These are phyloP conservation scores for Mycena capillaripes DNA, from an alignment of 768 basidiomycete genomes.

Conservation along the genomic window DNA sequence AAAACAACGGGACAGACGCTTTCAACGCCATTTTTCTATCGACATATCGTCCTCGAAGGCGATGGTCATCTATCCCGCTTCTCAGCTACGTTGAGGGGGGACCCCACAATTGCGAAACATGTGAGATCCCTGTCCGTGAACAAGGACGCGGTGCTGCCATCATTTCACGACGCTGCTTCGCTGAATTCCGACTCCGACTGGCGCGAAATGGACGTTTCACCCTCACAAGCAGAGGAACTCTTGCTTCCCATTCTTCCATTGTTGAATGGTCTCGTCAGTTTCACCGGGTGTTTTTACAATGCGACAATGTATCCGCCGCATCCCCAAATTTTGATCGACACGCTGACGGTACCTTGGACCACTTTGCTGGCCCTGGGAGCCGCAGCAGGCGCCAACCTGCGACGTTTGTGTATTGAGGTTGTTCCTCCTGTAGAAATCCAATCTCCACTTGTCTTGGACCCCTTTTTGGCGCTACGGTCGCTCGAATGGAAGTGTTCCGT, in stretches of 20 bases:
- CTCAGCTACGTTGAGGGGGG: not conserved
- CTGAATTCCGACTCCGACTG: not conserved
- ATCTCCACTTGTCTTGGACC: not conserved
- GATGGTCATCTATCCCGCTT: not conserved
- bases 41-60: not conserved
- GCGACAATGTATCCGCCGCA: not conserved
- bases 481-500: constrained; percentile 24
- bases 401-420: constrained; percentile 1
- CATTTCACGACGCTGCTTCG: not conserved
- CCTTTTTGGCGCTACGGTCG: constrained; percentile 19
- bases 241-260: not conserved
- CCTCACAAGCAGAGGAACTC: not conserved
- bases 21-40: constrained; percentile 1
- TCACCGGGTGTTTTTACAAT: not conserved
- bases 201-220: not conserved
- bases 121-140: not conserved
- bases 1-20: not conserved
- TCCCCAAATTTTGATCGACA: not conserved
- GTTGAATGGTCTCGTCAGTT: constrained; percentile 3
- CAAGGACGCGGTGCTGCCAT: not conserved
- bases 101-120: not conserved
- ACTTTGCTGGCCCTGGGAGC: not conserved
- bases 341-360: not conserved
- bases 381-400: not conserved
- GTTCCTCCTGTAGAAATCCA: not conserved